These are phyloP conservation scores for Gentiana straminea DNA, from an alignment of 257 asterid species.

Conservation along the genomic window DNA sequence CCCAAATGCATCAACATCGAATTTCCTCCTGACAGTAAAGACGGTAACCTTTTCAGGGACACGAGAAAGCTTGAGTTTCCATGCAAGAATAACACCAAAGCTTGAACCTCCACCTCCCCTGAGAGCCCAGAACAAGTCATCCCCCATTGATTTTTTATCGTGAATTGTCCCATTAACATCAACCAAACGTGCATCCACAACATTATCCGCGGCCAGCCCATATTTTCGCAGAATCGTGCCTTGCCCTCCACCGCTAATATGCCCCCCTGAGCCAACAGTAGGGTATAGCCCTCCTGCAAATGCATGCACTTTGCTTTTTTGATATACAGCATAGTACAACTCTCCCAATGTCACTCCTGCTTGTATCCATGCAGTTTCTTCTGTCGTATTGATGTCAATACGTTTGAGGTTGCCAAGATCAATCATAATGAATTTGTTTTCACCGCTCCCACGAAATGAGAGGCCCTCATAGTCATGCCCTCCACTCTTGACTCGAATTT, in stretches of 20 bases:
- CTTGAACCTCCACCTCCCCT: slow-evolving; percentile 20
- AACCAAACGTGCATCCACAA: slow-evolving; percentile 7
- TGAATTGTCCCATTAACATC: slow-evolving; percentile 9
- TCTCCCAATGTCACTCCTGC: slow-evolving; percentile 12
- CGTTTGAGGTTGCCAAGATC: slow-evolving; percentile 1
- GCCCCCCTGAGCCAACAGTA: slow-evolving; percentile 13
- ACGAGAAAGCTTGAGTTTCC: slow-evolving; percentile 11
- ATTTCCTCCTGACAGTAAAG: slow-evolving; percentile 3
- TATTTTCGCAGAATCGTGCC: slow-evolving; percentile 11
- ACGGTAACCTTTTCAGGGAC: slow-evolving; percentile 2
- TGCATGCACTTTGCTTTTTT: slow-evolving; percentile 8
- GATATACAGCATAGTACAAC: slow-evolving; percentile 8
- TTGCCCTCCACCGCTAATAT: slow-evolving; percentile 14
- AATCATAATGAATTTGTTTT: slow-evolving; percentile 5
- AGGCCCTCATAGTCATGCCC: slow-evolving; percentile 21
- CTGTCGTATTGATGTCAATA: neutral
- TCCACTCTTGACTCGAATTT: slow-evolving; percentile 10
- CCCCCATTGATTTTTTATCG: slow-evolving; percentile 13
- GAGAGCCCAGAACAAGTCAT: slow-evolving; percentile 18
- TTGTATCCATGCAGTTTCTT: slow-evolving; percentile 12
- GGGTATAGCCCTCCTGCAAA: slow-evolving; percentile 18
- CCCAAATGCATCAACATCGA: neutral
- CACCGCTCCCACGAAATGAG: neutral
- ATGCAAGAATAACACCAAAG: slow-evolving; percentile 14
- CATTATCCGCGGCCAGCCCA: slow-evolving; percentile 16